phyloP scores from a whole-genome alignment of 371 early-diverging fungal species.

The Mucor irregularis region DNA sequence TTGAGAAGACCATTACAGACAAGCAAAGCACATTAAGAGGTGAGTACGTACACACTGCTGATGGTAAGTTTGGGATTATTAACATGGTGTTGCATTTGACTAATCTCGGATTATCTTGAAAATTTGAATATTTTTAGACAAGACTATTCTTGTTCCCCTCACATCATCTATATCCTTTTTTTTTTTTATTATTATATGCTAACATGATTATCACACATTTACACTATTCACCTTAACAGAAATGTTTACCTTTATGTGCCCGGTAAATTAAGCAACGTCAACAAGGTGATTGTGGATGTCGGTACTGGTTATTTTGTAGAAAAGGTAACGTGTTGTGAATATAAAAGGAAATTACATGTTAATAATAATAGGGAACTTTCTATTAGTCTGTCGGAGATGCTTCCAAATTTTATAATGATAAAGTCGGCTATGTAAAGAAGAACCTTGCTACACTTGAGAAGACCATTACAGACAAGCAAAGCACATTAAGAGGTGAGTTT shows the following conservation, averaged over 20 bases:
- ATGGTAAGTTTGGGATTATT: constrained; percentile 25
- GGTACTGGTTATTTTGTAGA: constrained; percentile 96
- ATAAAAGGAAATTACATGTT: background rate
- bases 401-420: constrained; percentile 74
- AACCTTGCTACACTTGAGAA: constrained; percentile 77
- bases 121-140: too few relatives aligned
- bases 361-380: too few relatives aligned
- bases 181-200: background rate
- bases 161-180: constrained; percentile 62
- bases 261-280: constrained; percentile 78
- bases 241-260: constrained; percentile 83
- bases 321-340: constrained; percentile 60
- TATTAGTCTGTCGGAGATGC: constrained; percentile 71
- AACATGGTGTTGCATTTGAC: background rate
- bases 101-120: background rate
- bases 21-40: constrained; percentile 77
- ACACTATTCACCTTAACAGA: constrained; percentile 20
- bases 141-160: constrained; percentile 78
- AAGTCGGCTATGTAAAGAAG: constrained; percentile 72
- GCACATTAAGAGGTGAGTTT: constrained; percentile 66
- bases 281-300: constrained; percentile 91
- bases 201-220: background rate
- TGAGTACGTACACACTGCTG: constrained; percentile 34
- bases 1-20: constrained; percentile 75
- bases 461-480: constrained; percentile 75